A percentile compares a stretch with the other conserved stretches of the same genome.
Conservation (phyloP, 208 protist genomes). For the Spongospora subterranea region DNA sequence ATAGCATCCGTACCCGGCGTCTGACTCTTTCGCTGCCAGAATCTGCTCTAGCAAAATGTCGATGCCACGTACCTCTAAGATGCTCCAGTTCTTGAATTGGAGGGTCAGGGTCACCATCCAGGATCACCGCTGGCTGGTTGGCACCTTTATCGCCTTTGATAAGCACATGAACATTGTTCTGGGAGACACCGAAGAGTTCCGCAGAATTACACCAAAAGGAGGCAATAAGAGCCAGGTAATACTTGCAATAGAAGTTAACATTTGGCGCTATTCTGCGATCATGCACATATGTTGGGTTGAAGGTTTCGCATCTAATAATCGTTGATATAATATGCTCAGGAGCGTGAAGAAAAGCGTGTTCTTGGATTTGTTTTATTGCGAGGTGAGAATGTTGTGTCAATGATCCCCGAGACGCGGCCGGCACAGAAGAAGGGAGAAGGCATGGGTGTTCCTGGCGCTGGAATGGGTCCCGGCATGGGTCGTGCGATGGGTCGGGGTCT, state of each 20-base stretch:
- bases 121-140: slow-evolving; percentile 82
- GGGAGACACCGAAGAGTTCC: slow-evolving; percentile 83
- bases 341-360: slow-evolving; percentile 80
- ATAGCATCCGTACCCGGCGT: no score
- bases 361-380: slow-evolving; percentile 83
- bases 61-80: slow-evolving; percentile 77
- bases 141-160: slow-evolving; percentile 89
- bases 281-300: background rate
- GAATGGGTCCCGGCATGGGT: slow-evolving; percentile 38
- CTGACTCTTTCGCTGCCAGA: no score
- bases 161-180: slow-evolving; percentile 90
- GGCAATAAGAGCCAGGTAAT: slow-evolving; percentile 53
- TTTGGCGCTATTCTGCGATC: background rate
- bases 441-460: slow-evolving; percentile 19
- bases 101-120: slow-evolving; percentile 83
- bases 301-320: slow-evolving; percentile 62
- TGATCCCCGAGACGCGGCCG: slow-evolving; percentile 83
- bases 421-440: slow-evolving; percentile 60
- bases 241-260: background rate
- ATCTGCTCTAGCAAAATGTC: no score
- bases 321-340: slow-evolving; percentile 69
- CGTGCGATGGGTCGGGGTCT: background rate
- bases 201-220: slow-evolving; percentile 76
- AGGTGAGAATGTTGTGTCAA: slow-evolving; percentile 82
- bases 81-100: slow-evolving; percentile 82